phyloP scores from a whole-genome alignment of 2,329 filamentous ascomycete species.

The Claviceps spartinae region DNA sequence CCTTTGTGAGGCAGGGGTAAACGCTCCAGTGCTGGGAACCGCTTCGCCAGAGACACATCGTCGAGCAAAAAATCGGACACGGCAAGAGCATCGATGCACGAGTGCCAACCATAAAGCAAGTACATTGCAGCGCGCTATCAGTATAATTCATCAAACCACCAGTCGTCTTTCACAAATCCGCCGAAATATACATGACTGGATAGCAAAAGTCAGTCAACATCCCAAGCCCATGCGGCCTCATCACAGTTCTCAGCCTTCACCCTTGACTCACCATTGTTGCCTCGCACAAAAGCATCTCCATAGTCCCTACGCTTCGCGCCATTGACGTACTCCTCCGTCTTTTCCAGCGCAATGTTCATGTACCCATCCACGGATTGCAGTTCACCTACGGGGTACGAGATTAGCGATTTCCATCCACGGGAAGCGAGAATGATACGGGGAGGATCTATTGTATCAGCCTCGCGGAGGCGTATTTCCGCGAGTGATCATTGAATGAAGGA shows the following conservation, averaged over 20 bases:
- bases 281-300: conserved; percentile 88
- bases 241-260: neutral
- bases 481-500: neutral
- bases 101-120: no score
- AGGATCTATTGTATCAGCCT: neutral
- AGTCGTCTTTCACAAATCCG: conserved; percentile 31
- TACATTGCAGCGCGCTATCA: conserved; percentile 6
- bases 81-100: no score
- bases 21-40: no score
- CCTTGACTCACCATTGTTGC: conserved; percentile 67
- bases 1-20: no score
- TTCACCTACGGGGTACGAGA: conserved; percentile 47
- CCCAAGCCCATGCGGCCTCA: no score
- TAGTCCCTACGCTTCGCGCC: conserved; percentile 71
- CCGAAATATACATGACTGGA: conserved; percentile 57
- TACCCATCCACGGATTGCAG: conserved; percentile 96
- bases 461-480: neutral
- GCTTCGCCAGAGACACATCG: no score
- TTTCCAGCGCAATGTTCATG: conserved; percentile 98
- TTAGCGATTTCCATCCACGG: no score
- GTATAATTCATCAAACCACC: conserved; percentile 8
- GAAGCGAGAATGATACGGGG: no score
- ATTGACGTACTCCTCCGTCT: conserved; percentile 83
- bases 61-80: no score
- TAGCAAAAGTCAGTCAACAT: neutral